These are phyloP conservation scores for Athelia sp. DNA, from an alignment of 1,284 basidiomycete genomes.

Conservation along the genomic window DNA sequence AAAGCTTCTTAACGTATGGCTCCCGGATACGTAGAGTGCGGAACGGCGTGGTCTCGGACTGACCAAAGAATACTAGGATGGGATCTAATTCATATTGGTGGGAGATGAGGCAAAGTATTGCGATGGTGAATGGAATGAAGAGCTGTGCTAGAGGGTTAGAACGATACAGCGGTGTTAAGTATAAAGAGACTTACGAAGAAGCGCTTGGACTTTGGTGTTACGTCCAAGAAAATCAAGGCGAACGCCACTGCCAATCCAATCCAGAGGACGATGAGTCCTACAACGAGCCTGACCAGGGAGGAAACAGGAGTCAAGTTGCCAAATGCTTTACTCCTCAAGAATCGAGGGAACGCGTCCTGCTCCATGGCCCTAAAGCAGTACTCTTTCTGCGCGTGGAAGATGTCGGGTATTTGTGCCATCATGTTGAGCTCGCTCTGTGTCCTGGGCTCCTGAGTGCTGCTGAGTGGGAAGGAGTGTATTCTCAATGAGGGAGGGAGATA, in stretches of 20 bases:
- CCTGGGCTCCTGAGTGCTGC: conserved; percentile 65
- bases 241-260: conserved; percentile 87
- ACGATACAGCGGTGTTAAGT: not conserved
- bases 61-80: conserved; percentile 78
- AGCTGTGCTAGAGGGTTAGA: conserved; percentile 47
- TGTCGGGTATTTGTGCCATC: conserved; percentile 90
- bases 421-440: conserved; percentile 66
- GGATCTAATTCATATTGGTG: conserved; percentile 98
- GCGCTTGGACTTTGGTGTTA: conserved; percentile 82
- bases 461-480: conserved; percentile 75
- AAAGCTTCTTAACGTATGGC: conserved; percentile 86
- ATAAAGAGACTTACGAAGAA: conserved; percentile 76
- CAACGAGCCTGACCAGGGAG: conserved; percentile 77
- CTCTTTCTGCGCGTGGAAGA: conserved; percentile 97
- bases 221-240: conserved; percentile 90
- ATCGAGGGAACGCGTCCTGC: conserved; percentile 95
- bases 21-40: conserved; percentile 85
- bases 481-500: conserved; percentile 88
- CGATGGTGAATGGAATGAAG: conserved; percentile 91
- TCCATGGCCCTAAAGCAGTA: conserved; percentile 98
- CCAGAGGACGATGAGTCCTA: conserved; percentile 88
- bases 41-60: conserved; percentile 91
- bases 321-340: conserved; percentile 94
- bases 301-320: conserved; percentile 93
- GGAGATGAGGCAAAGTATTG: conserved; percentile 85